Percentiles rank a stretch among this genome's conserved stretches.
Conservation (phyloP, 176 grass and related monocot species). For the Oryza rufipogon region DNA sequence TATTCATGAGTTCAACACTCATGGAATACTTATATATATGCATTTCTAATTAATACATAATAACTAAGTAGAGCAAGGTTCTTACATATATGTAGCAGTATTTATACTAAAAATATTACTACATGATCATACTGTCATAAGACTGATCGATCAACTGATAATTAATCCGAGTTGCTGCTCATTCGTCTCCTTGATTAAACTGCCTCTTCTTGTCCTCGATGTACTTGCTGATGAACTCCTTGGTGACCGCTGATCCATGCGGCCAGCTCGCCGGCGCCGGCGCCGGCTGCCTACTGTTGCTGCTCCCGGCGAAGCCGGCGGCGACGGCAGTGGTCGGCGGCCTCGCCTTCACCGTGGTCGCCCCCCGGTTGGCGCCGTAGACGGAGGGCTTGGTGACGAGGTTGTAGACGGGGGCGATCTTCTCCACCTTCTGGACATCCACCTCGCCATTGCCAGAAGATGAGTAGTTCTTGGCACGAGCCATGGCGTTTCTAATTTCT, state of each 20-base stretch:
- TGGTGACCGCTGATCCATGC: too few species aligned
- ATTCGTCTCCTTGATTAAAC: too few species aligned
- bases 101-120: not conserved
- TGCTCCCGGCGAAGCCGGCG: not conserved
- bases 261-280: not conserved
- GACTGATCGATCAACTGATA: not conserved
- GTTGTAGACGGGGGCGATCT: conserved; percentile 42
- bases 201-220: too few species aligned
- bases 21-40: not conserved
- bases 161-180: too few species aligned
- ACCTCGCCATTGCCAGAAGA: conserved; percentile 31
- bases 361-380: not conserved
- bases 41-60: not conserved
- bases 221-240: too few species aligned
- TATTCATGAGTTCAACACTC: not conserved
- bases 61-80: not conserved
- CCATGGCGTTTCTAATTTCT: conserved; percentile 1
- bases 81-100: not conserved
- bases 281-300: not conserved
- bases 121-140: too few species aligned
- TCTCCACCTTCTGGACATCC: conserved; percentile 50
- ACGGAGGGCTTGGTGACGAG: conserved; percentile 31
- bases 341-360: not conserved
- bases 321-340: not conserved
- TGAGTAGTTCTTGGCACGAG: not conserved